Conservation (phyloP, 495 filamentous ascomycete species). For the Penicillium antarcticum region DNA sequence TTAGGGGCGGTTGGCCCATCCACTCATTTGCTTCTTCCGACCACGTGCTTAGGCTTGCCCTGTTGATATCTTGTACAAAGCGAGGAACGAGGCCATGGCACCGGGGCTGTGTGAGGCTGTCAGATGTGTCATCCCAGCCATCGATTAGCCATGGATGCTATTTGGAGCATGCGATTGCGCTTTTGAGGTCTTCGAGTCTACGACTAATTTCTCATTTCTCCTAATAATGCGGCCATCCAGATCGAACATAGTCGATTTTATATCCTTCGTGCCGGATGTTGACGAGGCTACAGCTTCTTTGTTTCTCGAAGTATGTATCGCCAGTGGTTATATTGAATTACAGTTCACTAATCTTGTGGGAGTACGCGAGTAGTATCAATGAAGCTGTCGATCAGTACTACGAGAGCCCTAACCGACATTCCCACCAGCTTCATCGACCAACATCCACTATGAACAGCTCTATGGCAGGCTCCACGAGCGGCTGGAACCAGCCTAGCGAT, state of each 20-base stretch:
- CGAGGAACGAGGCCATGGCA: too few relatives aligned
- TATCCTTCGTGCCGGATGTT: background rate
- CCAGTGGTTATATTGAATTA: background rate
- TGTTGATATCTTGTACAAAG: too few relatives aligned
- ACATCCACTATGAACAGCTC: background rate
- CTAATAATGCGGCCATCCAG: background rate
- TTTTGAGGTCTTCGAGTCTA: too few relatives aligned
- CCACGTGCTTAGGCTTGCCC: too few relatives aligned
- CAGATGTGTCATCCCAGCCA: too few relatives aligned
- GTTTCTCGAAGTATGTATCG: background rate
- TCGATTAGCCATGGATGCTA: too few relatives aligned
- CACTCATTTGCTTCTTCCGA: too few relatives aligned
- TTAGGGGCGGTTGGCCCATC: too few relatives aligned
- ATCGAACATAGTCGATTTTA: background rate
- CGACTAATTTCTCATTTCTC: too few relatives aligned
- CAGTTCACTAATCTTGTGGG: background rate
- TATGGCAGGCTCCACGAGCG: background rate
- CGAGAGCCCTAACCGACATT: constrained; percentile 1
- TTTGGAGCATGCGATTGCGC: too few relatives aligned
- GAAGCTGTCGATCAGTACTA: constrained; percentile 11
- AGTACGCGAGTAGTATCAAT: constrained; percentile 1
- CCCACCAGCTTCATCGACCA: background rate
- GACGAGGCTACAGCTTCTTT: background rate
- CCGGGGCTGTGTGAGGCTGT: too few relatives aligned
- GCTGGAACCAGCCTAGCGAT: too few relatives aligned